phyloP scores from a whole-genome alignment of 1,284 basidiomycete genomes.

The Marasmius fiardii region DNA sequence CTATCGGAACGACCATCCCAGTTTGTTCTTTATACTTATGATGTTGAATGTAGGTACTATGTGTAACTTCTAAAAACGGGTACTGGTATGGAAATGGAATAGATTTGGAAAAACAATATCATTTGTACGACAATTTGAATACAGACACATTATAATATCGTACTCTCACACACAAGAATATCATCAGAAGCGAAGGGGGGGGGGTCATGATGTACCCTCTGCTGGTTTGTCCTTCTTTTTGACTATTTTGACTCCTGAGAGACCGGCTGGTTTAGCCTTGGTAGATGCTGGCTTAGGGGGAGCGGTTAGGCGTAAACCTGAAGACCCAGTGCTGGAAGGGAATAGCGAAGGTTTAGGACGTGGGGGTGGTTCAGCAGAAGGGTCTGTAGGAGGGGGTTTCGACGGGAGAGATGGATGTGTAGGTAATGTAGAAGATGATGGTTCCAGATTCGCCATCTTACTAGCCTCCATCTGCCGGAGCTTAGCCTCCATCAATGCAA shows the following conservation, averaged over 20 bases:
- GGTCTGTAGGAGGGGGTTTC: constrained; percentile 34
- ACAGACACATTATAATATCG: no score
- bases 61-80: no score
- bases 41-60: neutral
- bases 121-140: no score
- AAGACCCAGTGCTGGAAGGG: neutral
- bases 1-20: neutral
- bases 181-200: neutral
- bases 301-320: neutral
- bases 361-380: neutral
- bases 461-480: constrained; percentile 70
- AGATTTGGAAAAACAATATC: no score
- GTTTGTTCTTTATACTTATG: neutral
- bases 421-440: constrained; percentile 17
- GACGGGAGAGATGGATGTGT: constrained; percentile 50
- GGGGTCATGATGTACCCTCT: neutral
- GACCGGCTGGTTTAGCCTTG: neutral
- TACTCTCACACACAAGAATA: no score
- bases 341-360: neutral
- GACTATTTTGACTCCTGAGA: constrained; percentile 13
- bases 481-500: constrained; percentile 95
- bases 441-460: constrained; percentile 20
- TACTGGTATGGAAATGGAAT: no score
- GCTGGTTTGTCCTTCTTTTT: constrained; percentile 8
- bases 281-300: neutral